Base-by-base conservation (phyloP, 179 eudicot genomes). In the Nepenthes alata region DNA sequence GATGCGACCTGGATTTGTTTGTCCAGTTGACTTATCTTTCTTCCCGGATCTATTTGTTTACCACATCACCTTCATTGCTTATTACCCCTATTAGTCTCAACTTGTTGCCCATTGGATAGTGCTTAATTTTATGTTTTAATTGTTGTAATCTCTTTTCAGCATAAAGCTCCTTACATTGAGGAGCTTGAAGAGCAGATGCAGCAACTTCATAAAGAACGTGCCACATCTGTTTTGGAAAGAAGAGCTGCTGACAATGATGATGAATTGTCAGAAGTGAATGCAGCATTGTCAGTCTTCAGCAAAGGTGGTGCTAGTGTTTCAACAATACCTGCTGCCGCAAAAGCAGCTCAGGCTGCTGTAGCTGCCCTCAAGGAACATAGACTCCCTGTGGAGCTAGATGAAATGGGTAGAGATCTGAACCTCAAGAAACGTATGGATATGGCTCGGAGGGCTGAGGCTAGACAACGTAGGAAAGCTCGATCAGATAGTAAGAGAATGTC, bases 101-200 rank as follows among this genome's bases (percentile, higher is more conserved):
- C 45, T 41, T 41, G 45, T 41, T 41, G 45, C 6, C 45, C 5
- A 41, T 41, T 41, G 55, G 13, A 52, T n/a, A 52, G 14, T 52
- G 14, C 55, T n/a, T 52, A 52, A 11, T 6, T 11, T 11, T 2
- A 11, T 5, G 55, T 6, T n/a, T 52, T 11, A 12, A 6, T 55
- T 37, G 14, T 55, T 53, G 55, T 45, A 61, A 13, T 39, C 55
- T 56, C 63, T 61, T 37, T 16, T 45, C 84, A 93, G 98, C 74
- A 89, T 79, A 89, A 90, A 78, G 97, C 88, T 67, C 95, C 95
- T 71, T 89, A 76, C 63, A 83, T 93, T 3, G 98, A 93, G 78
- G 98, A 93, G 72, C 95, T 93, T 61, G 98, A 93, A 77, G 86
- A 79, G 55, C 90, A 81, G 68, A 85, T 89, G 88, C 97, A 93